Evolutionary conservation across 768 basidiomycete species (phyloP).

Genomic region (Hemileccinum rubropunctum): DNA sequence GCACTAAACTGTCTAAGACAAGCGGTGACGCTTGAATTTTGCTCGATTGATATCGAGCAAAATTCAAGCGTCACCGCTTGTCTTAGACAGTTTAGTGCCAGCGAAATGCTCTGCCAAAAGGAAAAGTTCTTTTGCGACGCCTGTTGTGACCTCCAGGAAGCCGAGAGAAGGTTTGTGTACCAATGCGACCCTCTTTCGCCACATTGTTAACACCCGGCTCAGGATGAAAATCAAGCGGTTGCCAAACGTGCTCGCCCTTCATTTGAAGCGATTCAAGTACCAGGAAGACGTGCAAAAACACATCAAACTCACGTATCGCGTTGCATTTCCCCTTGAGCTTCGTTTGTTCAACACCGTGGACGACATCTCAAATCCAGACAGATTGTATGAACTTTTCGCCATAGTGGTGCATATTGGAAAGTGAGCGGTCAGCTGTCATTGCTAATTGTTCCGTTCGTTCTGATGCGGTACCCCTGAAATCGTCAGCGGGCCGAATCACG

Average conservation of each 20-base stretch:
- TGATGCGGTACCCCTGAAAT: conserved; percentile 15
- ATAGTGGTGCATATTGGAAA: conserved; percentile 99
- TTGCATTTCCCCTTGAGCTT: conserved; percentile 93
- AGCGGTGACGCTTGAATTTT: conserved; percentile 94
- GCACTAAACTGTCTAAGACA: conserved; percentile 97
- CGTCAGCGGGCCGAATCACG: conserved; percentile 91
- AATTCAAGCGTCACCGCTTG: conserved; percentile 97
- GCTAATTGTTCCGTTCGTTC: conserved; percentile 1
- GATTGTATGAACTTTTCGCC: conserved; percentile 91
- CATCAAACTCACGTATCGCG: conserved; percentile 94
- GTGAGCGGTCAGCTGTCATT: conserved; percentile 50
- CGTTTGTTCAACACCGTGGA: conserved; percentile 97
- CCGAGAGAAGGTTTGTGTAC: conserved; percentile 84
- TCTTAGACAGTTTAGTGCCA: conserved; percentile 93
- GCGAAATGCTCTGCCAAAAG: conserved; percentile 96
- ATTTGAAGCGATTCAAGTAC: conserved; percentile 98
- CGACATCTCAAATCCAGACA: conserved; percentile 86
- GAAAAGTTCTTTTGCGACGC: conserved; percentile 99
- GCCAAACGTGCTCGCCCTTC: conserved; percentile 92
- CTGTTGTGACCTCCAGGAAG: conserved; percentile 96
- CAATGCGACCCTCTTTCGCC: background rate
- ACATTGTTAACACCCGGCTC: conserved; percentile 10
- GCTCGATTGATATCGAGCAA: conserved; percentile 99
- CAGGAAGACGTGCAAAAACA: conserved; percentile 89
- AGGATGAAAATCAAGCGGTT: conserved; percentile 99